Percentiles rank a stretch among this genome's conserved stretches.
phyloP scores from a whole-genome alignment of 2,329 filamentous ascomycete species.

The Coleophoma crateriformis region DNA sequence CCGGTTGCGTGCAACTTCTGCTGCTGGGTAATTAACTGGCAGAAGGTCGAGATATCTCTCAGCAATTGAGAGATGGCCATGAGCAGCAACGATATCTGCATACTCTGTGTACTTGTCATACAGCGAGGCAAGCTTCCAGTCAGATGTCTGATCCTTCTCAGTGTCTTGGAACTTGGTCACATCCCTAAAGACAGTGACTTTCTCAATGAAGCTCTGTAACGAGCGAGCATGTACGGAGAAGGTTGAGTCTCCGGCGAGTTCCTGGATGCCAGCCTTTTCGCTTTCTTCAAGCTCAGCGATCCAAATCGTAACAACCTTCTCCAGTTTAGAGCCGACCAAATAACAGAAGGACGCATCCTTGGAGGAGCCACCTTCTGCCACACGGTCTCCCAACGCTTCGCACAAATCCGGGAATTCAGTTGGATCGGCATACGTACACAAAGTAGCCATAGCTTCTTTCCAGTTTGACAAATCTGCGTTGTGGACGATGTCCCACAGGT shows the following conservation, averaged over 20 bases:
- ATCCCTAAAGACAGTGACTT: constrained; percentile 93
- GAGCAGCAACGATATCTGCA: constrained; percentile 86
- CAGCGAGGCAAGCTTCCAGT: constrained; percentile 83
- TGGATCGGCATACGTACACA: constrained; percentile 92
- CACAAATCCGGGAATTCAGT: constrained; percentile 91
- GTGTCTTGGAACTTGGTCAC: constrained; percentile 86
- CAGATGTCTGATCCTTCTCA: constrained; percentile 64
- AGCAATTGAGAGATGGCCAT: constrained; percentile 80
- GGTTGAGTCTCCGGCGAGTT: constrained; percentile 65
- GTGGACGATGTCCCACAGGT: constrained; percentile 96
- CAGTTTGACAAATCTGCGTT: constrained; percentile 90
- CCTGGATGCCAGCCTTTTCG: constrained; percentile 68
- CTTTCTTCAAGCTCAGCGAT: constrained; percentile 81
- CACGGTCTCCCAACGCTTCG: constrained; percentile 86
- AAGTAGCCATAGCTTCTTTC: constrained; percentile 94
- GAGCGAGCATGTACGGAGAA: constrained; percentile 89
- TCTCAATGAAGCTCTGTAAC: constrained; percentile 93
- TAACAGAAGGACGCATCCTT: constrained; percentile 97
- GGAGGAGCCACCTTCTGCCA: constrained; percentile 70
- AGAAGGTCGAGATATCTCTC: constrained; percentile 89
- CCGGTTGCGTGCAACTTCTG: constrained; percentile 79
- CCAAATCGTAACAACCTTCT: constrained; percentile 97
- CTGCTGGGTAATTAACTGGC: constrained; percentile 76
- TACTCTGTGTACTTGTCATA: constrained; percentile 98
- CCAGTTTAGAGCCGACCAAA: constrained; percentile 88